Percentiles rank a stretch among this genome's conserved stretches.
Conservation (phyloP, 2,329 filamentous ascomycete species). For the Dothiorella sarmentorum region DNA sequence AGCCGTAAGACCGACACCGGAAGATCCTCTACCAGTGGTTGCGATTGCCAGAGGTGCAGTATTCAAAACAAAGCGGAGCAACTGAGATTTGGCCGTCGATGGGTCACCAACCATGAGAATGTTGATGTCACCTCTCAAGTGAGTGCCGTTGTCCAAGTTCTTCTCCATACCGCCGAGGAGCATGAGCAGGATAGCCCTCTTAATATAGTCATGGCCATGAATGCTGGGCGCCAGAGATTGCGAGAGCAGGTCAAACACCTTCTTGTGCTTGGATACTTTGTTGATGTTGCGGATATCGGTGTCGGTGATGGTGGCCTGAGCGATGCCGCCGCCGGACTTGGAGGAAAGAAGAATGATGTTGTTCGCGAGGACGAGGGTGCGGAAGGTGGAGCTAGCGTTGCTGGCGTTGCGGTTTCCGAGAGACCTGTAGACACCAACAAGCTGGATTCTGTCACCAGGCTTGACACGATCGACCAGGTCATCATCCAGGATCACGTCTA, state of each 20-base stretch:
- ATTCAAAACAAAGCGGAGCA: constrained; percentile 93
- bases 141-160: constrained; percentile 95
- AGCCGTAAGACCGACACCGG: constrained; percentile 94
- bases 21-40: constrained; percentile 93
- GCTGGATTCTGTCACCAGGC: constrained; percentile 90
- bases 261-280: constrained; percentile 91
- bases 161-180: constrained; percentile 95
- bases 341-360: constrained; percentile 92
- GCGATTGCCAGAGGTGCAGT: constrained; percentile 95
- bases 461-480: constrained; percentile 94
- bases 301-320: constrained; percentile 88
- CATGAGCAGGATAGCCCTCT: constrained; percentile 95
- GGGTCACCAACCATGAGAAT: constrained; percentile 99
- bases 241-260: constrained; percentile 86
- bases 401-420: constrained; percentile 91
- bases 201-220: constrained; percentile 94
- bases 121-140: constrained; percentile 97
- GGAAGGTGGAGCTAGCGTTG: constrained; percentile 88
- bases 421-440: constrained; percentile 94
- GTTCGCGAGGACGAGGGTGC: constrained; percentile 89
- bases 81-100: constrained; percentile 97
- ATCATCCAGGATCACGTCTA: constrained; percentile 95
- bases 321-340: constrained; percentile 91
- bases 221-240: constrained; percentile 96
- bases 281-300: constrained; percentile 98